Evolutionary conservation across 768 basidiomycete genomes (phyloP), one percentile per base, ranked within the genome.

Genomic region (Lentinula detonsa): DNA sequence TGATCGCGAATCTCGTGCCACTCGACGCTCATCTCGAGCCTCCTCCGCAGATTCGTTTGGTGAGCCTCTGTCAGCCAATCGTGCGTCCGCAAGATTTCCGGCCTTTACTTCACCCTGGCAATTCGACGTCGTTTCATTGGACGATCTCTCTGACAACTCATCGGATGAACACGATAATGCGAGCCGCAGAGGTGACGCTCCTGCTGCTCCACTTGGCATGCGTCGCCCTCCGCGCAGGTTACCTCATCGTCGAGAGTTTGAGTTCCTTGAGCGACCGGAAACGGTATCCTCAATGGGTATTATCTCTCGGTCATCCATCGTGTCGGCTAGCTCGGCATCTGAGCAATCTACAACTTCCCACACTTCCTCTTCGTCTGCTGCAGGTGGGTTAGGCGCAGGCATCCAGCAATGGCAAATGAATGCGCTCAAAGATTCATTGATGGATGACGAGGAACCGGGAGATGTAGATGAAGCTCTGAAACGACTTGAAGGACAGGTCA

Each of bases 401-500:
- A 85, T 92, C 16, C 84, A 86, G n/a, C 84, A 85, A 58, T 93
- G 92, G 92, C 92, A 93, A 65, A 76, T 91, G 73, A 89, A 90
- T 67, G 86, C 88, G 31, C 73, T 93, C 42, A 78, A 93, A 10
- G 88, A 91, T 67, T 85, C 83, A 42, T 74, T 90, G 64, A 88
- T 84, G 63, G 85, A 90, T 58, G 86, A 92, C 4, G 89, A 87
- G 61, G 79, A 50, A 48, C 45, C 74, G 16, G 92, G 92, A 1
- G 93, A 91, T 66, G 88, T 91, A 16, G 92, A 93, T 35, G 90
- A 85, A 6, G 93, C 95, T 16, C 71, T 97, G 63, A 78, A 82
- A 23, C 78, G 89, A 11, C 80, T 97, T 42, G 93, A 96, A 71
- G 95, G 93, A 0, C 86, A 93, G 69, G 90, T 95, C 58, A 92